Base-by-base conservation (phyloP, 2,329 filamentous ascomycete species). In the Nectriaceae sp. region DNA sequence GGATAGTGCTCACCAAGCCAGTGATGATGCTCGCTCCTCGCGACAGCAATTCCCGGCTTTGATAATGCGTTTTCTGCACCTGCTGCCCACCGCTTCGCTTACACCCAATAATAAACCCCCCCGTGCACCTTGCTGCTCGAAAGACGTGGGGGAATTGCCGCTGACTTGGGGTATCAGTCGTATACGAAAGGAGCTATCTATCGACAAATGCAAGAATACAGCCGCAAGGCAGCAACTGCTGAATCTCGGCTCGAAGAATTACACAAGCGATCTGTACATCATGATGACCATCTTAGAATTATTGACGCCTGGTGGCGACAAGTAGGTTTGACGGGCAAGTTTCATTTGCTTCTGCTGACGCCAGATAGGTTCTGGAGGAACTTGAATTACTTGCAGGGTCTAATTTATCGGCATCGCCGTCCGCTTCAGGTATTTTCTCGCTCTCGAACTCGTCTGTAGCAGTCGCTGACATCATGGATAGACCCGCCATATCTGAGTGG, bases 121-220 rank as follows among this genome's bases (percentile, higher is more conserved):
- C 45, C 41, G 52, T 54, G 56, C 56, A 59, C 55, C 47, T 47
- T 55, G 50, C 47, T 50, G n/a, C 38, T 57, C 56, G 54, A 53
- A 49, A 36, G 37, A 49, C 53, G 47, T 24, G 50, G 40, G 48
- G 50, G 50, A 42, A 53, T 49, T 53, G 46, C 55, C 57, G 54
- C 61, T 65, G 54, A 65, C 60, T 50, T 44, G 48, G 48, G 52
- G 49, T 50, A 53, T 53, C 59, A 72, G 70, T 56, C 65, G 45
- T 72, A 72, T 52, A 72, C 69, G 52, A 99, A 97, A 75, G 94
- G 96, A 75, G 94, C 94, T 56, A 96, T 99, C 68, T 87, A 89
- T 64, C 90, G 95, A 49, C 93, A 97, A 74, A 96, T 99, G 91
- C 89, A 91, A 67, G 94, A 97, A 72, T 97, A 96, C 72, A 96